Base-by-base conservation (phyloP, 108 stramenopile genomes). In the Aureococcus anophagefferens region DNA sequence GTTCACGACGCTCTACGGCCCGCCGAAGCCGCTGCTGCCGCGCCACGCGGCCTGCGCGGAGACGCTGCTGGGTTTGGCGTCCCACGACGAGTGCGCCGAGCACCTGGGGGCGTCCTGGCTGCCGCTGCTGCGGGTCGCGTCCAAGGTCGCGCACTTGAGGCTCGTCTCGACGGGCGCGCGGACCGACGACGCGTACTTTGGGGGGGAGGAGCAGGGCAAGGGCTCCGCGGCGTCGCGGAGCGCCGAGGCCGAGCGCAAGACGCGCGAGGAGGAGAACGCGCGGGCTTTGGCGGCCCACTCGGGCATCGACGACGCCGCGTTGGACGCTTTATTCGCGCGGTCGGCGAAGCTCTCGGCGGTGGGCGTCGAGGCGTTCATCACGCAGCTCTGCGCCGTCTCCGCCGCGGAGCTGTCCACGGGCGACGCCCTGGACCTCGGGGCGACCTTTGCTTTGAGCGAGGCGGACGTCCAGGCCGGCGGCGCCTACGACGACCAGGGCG, bases 21-120 rank as follows among this genome's bases (percentile, higher is more conserved):
- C 92, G 62, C 84, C 89, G 45, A 81, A 80, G 68, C 74, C 93
- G 51, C 82, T 99, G 77, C 86, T 89, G 34, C 80, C 83, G 33
- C 81, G 95, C 67, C 90, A 97, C 77, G 85, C 97, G 36, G 88
- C 86, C 21, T 94, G 94, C 71, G 82, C 93, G 35, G 88, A 89
- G 63, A 85, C 93, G 13, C 78, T 99, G 37, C 68, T 99, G 34
- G 83, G 76, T 21, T 71, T 99, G 46, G 95, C 93, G 0, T 71
- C 85, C 31, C 83, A 89, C 62, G 91, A 94, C 46, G 51, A 59
- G 21, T 59, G 51, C 25, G 98, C 95, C 31, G 93, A 97, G 71
- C 81, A 86, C 45, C 83, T 99, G 15, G 91, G 89, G 33, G 79
- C 77, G 33, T 86, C 91, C 30, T 99, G 98, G 98, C 89, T 90